Evolutionary conservation across 148 eudicot genomes (phyloP).

Genomic region (Suaeda aralocaspica): DNA sequence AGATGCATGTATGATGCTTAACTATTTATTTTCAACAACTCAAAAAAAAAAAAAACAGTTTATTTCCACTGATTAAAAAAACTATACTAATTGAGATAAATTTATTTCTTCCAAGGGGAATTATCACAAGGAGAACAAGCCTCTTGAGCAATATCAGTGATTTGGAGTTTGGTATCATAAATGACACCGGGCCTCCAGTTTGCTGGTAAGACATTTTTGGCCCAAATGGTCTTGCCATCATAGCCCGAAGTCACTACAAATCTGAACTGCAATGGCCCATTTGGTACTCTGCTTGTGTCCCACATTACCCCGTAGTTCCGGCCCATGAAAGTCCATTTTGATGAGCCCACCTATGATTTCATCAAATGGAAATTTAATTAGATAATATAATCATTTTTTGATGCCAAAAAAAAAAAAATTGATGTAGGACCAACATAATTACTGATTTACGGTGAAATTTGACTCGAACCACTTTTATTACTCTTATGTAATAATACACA

Average conservation of each 20-base stretch:
- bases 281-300: conserved; percentile 57
- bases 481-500: too few relatives aligned
- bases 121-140: conserved; percentile 59
- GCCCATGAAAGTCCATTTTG: conserved; percentile 54
- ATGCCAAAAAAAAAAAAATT: too few relatives aligned
- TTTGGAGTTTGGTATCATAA: conserved; percentile 45
- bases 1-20: too few relatives aligned
- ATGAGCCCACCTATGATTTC: conserved; percentile 41
- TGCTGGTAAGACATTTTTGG: conserved; percentile 54
- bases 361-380: too few relatives aligned
- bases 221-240: conserved; percentile 62
- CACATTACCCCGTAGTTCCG: conserved; percentile 70
- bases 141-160: conserved; percentile 49
- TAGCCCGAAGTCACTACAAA: conserved; percentile 58
- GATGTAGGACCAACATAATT: too few relatives aligned
- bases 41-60: too few relatives aligned
- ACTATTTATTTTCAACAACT: too few relatives aligned
- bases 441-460: too few relatives aligned
- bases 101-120: conserved; percentile 24
- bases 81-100: too few relatives aligned
- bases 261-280: conserved; percentile 61
- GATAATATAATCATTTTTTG: too few relatives aligned
- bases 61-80: too few relatives aligned
- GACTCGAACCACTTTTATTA: too few relatives aligned
- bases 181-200: conserved; percentile 49